Conservation (phyloP, 2,329 filamentous ascomycete species). For the Colletotrichum sp. region DNA sequence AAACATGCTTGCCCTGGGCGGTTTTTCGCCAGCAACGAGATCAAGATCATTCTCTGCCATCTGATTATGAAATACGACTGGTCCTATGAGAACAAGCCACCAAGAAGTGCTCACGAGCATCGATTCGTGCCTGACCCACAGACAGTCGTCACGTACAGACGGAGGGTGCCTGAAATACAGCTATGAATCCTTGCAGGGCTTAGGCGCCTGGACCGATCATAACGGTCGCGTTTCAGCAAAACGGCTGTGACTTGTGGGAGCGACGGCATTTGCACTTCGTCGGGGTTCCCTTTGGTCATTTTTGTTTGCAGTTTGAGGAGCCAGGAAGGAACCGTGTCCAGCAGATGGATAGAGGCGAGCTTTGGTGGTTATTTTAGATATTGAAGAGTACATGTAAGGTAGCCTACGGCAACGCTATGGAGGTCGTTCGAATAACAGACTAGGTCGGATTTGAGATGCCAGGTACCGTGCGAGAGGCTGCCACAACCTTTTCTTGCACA, state of each 20-base stretch:
- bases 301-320: too few species aligned
- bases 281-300: too few species aligned
- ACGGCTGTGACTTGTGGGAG: too few species aligned
- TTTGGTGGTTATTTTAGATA: not conserved
- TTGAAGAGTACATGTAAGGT: not conserved
- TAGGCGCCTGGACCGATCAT: too few species aligned
- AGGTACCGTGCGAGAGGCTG: rapidly evolving
- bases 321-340: too few species aligned
- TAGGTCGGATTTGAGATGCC: not conserved
- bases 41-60: not conserved
- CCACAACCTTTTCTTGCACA: too few species aligned
- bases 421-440: not conserved
- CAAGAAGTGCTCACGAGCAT: not conserved
- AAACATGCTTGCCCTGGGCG: not conserved
- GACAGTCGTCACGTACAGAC: not conserved
- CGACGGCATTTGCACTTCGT: too few species aligned
- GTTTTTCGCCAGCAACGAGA: not conserved
- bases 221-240: too few species aligned
- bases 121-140: not conserved
- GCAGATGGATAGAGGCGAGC: not conserved
- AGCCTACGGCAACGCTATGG: not conserved
- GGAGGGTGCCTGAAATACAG: not conserved
- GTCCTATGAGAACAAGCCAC: not conserved
- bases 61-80: not conserved
- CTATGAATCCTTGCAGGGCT: not conserved